Evolutionary conservation across 139 green algal species (phyloP), one percentile per base, ranked within the genome.

Genomic region (Edaphochlamys debaryana): DNA sequence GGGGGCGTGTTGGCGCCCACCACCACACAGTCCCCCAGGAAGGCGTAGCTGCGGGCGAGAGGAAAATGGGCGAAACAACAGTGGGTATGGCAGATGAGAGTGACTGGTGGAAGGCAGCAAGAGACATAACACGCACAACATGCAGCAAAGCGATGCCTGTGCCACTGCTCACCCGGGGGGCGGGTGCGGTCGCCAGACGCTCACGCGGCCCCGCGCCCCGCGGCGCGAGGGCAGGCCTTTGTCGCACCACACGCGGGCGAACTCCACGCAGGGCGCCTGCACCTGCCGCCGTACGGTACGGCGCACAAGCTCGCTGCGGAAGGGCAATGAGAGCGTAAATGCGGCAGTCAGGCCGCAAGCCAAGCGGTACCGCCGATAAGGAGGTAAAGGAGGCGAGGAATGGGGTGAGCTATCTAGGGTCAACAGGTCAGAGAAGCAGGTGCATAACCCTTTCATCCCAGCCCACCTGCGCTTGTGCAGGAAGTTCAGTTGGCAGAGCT

Each of bases 221-320:
- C 34, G 34, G n/a, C 63, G 15, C 56, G 23, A 63, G 56, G 9
- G 23, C 50, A n/a, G 56, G 56, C 23, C 56, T 67, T 93, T 92
- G 87, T 96, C 93, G 85, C 88, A 94, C 92, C 92, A 96, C 23
- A 97, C 87, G 34, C 90, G 89, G 27, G 67, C 15, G 67, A 97
- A 96, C 85, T 95, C 91, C n/a, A 94, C 66, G 45, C 48, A 60
- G 27, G 78, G 73, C 52, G 74, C 60, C 27, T 40, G 34, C 48
- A 63, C 25, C 56, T 63, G 19, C 17, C 56, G 56, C 56, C 56
- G 56, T 29, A 25, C 56, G 25, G 25, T 25, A 25, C n/a, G 56
- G 23, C 56, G 23, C 56, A 63, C 6, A 1, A 63, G 56, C 56
- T 63, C 56, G 25, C 56, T 63, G 56, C 23, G 56, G 3, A 25